phyloP scores from a whole-genome alignment of 805 yeast species.

The Candida fluviatilis region DNA sequence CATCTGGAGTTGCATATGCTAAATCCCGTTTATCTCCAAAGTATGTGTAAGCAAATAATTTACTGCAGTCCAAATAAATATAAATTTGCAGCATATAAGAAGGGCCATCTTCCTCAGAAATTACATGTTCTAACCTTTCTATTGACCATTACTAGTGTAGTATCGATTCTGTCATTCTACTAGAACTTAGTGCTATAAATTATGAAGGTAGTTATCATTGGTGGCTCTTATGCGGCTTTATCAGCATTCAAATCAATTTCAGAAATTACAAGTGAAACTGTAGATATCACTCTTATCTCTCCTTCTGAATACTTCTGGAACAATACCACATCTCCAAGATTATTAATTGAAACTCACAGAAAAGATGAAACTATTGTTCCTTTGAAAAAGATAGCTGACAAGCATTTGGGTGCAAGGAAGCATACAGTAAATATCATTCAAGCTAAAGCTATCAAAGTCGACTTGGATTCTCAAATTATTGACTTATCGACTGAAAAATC shows the following conservation, averaged over 20 bases:
- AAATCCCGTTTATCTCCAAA: too few species aligned
- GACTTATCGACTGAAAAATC: conserved; percentile 9
- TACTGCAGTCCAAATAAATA: too few species aligned
- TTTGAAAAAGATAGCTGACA: conserved; percentile 14
- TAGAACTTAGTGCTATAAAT: too few species aligned
- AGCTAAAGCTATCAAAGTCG: conserved; percentile 21
- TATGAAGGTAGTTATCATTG: conserved; percentile 31
- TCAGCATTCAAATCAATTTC: conserved; percentile 20
- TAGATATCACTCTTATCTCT: conserved; percentile 22
- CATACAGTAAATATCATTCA: conserved; percentile 17
- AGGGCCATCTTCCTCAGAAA: too few species aligned
- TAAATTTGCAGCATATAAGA: too few species aligned
- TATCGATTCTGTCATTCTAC: too few species aligned
- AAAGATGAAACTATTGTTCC: conserved; percentile 15
- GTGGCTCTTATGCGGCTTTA: conserved; percentile 34
- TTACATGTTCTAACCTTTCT: too few species aligned
- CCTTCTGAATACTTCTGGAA: conserved; percentile 20
- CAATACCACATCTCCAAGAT: conserved; percentile 28
- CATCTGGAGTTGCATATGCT: too few species aligned
- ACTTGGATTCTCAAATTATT: conserved; percentile 20
- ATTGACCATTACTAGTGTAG: too few species aligned
- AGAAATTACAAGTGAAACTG: conserved; percentile 8
- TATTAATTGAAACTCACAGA: conserved; percentile 21
- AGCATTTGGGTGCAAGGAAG: too few species aligned
- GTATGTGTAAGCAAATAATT: too few species aligned